These are phyloP conservation scores for Gliomastix tumulicola DNA, from an alignment of 2,329 filamentous ascomycete genomes.

Conservation along the genomic window DNA sequence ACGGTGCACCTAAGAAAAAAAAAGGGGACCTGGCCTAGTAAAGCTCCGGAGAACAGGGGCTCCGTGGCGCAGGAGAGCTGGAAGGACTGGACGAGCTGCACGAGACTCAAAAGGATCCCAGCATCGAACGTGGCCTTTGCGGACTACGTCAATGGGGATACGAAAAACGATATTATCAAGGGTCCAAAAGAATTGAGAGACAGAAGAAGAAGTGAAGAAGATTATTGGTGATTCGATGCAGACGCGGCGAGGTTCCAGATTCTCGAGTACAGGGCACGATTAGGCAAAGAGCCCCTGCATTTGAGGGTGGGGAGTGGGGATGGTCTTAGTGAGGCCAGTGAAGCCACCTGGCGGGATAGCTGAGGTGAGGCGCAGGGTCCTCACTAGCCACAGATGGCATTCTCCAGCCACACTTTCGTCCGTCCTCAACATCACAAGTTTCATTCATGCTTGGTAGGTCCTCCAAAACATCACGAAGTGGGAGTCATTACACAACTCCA, in stretches of 20 bases:
- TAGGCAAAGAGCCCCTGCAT: constrained; percentile 4
- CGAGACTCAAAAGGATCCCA: constrained; percentile 1
- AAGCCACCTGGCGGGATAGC: constrained; percentile 1
- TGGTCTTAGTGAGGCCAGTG: no score
- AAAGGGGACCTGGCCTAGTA: constrained; percentile 6
- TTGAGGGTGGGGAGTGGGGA: background rate
- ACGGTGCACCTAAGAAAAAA: no score
- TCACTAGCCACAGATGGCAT: no score
- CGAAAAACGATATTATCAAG: no score
- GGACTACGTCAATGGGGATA: background rate
- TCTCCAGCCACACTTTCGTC: background rate
- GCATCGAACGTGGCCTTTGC: background rate
- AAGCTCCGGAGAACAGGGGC: no score
- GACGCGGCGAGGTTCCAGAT: no score
- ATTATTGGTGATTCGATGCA: no score
- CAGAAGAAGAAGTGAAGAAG: constrained; percentile 2
- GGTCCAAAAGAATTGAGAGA: background rate
- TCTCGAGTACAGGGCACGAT: background rate
- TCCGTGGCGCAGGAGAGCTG: constrained; percentile 1
- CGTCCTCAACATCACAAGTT: background rate
- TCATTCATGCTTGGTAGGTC: no score
- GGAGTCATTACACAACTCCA: no score
- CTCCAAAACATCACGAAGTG: no score
- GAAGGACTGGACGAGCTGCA: constrained; percentile 4
- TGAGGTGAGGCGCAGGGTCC: no score